These are phyloP conservation scores for Thalassiosira mediterranea DNA, from an alignment of 352 stramenopile species.

Conservation along the genomic window DNA sequence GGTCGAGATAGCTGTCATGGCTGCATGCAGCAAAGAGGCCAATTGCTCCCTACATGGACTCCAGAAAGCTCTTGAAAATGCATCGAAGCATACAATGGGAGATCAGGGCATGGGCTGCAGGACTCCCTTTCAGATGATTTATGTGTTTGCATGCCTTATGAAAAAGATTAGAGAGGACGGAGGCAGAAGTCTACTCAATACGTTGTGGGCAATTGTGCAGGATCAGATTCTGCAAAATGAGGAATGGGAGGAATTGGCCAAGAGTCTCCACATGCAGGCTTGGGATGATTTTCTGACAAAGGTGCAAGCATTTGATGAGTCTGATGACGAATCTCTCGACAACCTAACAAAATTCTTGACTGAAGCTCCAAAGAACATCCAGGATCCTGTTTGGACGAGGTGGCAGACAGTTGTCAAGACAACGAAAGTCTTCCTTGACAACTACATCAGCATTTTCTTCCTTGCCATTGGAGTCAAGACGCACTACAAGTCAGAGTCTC, in stretches of 20 bases:
- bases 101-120: constrained; percentile 19
- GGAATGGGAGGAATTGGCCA: not conserved
- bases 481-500: not conserved
- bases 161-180: constrained; percentile 14
- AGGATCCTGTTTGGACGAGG: no score
- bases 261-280: no score
- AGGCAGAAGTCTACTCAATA: no score
- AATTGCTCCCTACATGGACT: constrained; percentile 26
- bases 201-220: not conserved
- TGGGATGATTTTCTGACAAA: not conserved
- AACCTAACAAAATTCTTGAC: no score
- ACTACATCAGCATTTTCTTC: constrained; percentile 21
- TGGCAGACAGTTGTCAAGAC: no score
- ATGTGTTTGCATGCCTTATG: constrained; percentile 10
- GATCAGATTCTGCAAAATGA: constrained; percentile 9
- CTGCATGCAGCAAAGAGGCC: not conserved
- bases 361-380: no score
- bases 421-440: constrained; percentile 5
- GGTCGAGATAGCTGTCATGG: not conserved
- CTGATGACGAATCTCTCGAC: not conserved
- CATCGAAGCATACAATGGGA: constrained; percentile 19
- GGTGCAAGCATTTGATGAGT: not conserved
- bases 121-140: constrained; percentile 37
- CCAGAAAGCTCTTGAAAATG: constrained; percentile 16
- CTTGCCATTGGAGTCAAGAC: constrained; percentile 18